Evolutionary conservation across 352 stramenopile species (phyloP), one percentile per base, ranked within the genome.

Genomic region (Pythium periplocum): DNA sequence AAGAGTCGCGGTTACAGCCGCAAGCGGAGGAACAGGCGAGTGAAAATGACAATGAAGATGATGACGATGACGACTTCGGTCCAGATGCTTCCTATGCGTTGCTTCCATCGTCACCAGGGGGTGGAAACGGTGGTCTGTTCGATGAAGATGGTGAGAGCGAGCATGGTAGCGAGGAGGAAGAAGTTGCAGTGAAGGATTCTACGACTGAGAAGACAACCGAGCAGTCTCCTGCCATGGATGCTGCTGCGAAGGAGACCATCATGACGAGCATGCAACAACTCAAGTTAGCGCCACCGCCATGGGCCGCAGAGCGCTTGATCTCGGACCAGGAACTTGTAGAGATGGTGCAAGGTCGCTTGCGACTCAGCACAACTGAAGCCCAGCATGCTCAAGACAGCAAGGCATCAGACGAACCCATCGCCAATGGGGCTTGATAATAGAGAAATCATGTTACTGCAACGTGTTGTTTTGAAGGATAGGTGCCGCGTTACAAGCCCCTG

Each of bases 201-300:
- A 4, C 12, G 9, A 35, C 11, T 26, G 17, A 26, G 17, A 26
- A 26, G 17, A 26, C 17, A 1, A 1, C 37, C 6, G 3, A 33
- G 6, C 30, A 39, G 32, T 30, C 34, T 34, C 6, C 43, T n/a
- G 35, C 37, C 6, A 66, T 86, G 36, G 48, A 74, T 11, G 55
- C 67, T 12, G 59, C 62, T 45, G 75, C 65, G 46, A 66, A 69
- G 30, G 17, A 53, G 12, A 33, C 51, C 8, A 83, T 87, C 52
- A 85, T 86, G 67, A 50, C 71, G 55, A 71, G 61, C 44, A 87
- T 89, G 78, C 69, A 72, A 42, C 36, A 69, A 43, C 33, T 89
- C 10, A 59, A 71, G 41, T 48, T 89, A 39, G 55, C 60, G 34
- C 59, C 78, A 42, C 75, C 78, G 10, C 59, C 73, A 32, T 89